phyloP scores from a whole-genome alignment of 495 filamentous ascomycete species.

The Copromyces sp. region DNA sequence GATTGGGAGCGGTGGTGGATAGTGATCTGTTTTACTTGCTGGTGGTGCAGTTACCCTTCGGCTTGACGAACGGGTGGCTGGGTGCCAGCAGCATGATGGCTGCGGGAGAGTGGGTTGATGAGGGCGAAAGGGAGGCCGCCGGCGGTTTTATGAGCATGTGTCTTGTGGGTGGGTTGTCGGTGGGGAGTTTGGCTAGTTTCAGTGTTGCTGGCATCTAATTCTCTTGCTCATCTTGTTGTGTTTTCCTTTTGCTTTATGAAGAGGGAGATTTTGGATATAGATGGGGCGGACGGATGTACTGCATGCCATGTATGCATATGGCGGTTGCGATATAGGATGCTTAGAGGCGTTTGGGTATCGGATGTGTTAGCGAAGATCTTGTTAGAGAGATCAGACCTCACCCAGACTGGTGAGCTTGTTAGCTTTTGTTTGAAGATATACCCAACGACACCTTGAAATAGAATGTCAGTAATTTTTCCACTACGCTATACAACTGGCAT shows the following conservation, averaged over 20 bases:
- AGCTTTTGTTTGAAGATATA: background rate
- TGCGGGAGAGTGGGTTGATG: conserved; percentile 64
- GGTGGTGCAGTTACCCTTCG: conserved; percentile 74
- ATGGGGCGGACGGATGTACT: background rate
- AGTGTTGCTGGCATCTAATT: conserved; percentile 42
- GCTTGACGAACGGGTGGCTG: conserved; percentile 76
- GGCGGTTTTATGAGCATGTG: conserved; percentile 91
- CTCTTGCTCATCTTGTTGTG: background rate
- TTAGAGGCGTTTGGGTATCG: background rate
- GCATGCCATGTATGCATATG: background rate
- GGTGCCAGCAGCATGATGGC: conserved; percentile 86
- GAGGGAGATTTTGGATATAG: background rate
- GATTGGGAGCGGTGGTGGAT: conserved; percentile 53
- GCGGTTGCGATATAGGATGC: background rate
- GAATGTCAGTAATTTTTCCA: background rate
- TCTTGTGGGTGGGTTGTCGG: conserved; percentile 71
- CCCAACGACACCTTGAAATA: background rate
- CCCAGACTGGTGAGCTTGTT: background rate
- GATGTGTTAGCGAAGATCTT: background rate
- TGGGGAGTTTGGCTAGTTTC: conserved; percentile 86
- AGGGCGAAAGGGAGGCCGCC: conserved; percentile 72
- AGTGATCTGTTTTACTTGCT: conserved; percentile 85
- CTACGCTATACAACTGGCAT: background rate
- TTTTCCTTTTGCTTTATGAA: background rate
- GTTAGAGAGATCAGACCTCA: background rate